Base-by-base conservation (phyloP, 441 rosid species). In the Gossypium davidsonii region DNA sequence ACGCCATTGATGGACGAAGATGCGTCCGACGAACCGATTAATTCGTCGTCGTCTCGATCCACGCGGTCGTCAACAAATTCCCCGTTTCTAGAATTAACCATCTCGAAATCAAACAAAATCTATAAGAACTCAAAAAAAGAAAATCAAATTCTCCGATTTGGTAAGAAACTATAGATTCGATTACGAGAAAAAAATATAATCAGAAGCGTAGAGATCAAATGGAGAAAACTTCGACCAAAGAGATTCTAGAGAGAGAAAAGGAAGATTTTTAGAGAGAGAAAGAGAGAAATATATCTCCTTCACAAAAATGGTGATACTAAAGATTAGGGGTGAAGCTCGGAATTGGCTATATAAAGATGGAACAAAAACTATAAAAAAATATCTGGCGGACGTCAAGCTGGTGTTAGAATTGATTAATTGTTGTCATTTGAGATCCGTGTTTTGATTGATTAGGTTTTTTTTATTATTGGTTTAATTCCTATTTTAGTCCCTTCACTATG, bases 51-150 rank as follows among this genome's bases (percentile, higher is more conserved):
- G 81, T 74, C 72, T 52, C 59, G 88, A 75, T 83, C 85, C 59
- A 70, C 59, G 17, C 55, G 71, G 64, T 82, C 83, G 49, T 79
- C 83, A 11, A 80, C 74, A 26, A 73, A 76, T 48, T 84, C 90
- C 66, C 80, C 79, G 49, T 81, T 78, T 68, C 82, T 74, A 60
- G 87, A 67, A 83, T 80, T 78, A 64, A 88, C 73, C 97, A 93
- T 91, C 52, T 60, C 53, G 56, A 80, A 21, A 42, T 65, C 53
- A 70, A 72, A 64, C 25, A 23, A 59, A 31, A 31, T 31, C 34
- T 31, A 4, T 4, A 31, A 4, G 1, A 28, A 28, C 6, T 58
- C 11, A 59, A 25, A 15, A 46, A 59, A 46, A 3, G 3, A 17
- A 73, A 62, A 52, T 52, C 42, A 14, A 68, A 68, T 28, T 62